Conservation (phyloP, 2,329 filamentous ascomycete species). For the Zymoseptoria tritici region DNA sequence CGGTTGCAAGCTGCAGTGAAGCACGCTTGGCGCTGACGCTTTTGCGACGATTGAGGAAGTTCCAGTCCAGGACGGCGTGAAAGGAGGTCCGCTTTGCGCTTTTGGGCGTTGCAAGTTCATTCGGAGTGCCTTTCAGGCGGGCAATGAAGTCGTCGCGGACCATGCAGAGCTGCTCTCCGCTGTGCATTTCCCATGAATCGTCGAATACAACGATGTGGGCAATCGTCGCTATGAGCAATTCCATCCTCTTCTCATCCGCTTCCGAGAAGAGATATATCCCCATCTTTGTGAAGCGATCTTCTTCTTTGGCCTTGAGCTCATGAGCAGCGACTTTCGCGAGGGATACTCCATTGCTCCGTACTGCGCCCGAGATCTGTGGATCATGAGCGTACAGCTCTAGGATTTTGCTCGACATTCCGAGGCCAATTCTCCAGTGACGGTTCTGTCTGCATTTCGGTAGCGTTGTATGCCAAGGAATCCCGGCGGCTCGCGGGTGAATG, state of each 20-base stretch:
- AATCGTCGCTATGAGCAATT: not conserved
- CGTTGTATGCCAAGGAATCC: not conserved
- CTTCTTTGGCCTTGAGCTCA: not conserved
- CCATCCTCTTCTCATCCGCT: not conserved
- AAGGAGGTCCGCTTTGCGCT: not conserved
- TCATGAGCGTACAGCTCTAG: not conserved
- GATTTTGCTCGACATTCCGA: not conserved
- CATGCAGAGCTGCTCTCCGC: not conserved
- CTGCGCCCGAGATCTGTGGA: not conserved
- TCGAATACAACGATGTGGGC: not conserved
- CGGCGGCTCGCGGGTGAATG: not conserved
- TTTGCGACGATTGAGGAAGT: not conserved
- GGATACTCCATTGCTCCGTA: not conserved
- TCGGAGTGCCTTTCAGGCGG: not conserved
- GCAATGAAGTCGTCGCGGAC: not conserved
- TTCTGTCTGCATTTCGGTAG: not conserved
- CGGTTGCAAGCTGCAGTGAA: not conserved
- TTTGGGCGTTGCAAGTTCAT: not conserved
- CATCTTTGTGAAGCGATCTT: not conserved
- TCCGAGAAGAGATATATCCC: not conserved
- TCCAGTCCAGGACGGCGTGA: not conserved
- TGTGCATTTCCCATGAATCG: not conserved
- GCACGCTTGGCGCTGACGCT: not conserved
- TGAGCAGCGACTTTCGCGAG: not conserved
- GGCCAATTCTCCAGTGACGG: not conserved